Percentiles rank a stretch among this genome's conserved stretches.
phyloP scores from a whole-genome alignment of 83 land plant genomes.

The Picea abies region DNA sequence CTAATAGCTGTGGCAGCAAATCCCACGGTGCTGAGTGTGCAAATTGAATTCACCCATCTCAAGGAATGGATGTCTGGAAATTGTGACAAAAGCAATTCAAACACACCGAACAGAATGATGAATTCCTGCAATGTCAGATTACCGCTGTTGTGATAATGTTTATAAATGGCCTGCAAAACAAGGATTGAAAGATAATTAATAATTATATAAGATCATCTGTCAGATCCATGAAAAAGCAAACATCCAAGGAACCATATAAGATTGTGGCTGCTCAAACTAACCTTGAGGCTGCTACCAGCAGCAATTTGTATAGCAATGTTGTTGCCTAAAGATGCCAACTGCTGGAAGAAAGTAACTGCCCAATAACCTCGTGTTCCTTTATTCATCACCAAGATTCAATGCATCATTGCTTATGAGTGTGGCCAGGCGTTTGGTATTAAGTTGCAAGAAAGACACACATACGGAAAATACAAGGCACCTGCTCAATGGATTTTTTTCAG shows the following conservation, averaged over 20 bases:
- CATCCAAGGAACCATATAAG: not conserved
- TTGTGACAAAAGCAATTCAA: slow-evolving; percentile 62
- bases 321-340: slow-evolving; percentile 66
- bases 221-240: not conserved
- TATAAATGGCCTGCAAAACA: slow-evolving; percentile 46
- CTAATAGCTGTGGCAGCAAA: slow-evolving; percentile 58
- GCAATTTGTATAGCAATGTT: slow-evolving; percentile 73
- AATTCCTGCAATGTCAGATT: slow-evolving; percentile 54
- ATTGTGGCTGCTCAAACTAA: slow-evolving; percentile 2
- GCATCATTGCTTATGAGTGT: not conserved
- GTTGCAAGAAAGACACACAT: not conserved
- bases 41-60: slow-evolving; percentile 60
- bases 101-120: slow-evolving; percentile 53
- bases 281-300: slow-evolving; percentile 70
- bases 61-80: slow-evolving; percentile 72
- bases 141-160: slow-evolving; percentile 25
- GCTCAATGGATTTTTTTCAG: no score
- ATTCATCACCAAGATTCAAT: slow-evolving; percentile 2
- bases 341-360: slow-evolving; percentile 63
- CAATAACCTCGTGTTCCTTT: slow-evolving; percentile 62
- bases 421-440: not conserved
- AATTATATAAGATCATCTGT: not conserved
- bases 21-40: slow-evolving; percentile 67
- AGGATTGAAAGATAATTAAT: not conserved
- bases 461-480: not conserved